These are phyloP conservation scores for Drechslerella dactyloides DNA, from an alignment of 2,329 filamentous ascomycete genomes.

Conservation along the genomic window DNA sequence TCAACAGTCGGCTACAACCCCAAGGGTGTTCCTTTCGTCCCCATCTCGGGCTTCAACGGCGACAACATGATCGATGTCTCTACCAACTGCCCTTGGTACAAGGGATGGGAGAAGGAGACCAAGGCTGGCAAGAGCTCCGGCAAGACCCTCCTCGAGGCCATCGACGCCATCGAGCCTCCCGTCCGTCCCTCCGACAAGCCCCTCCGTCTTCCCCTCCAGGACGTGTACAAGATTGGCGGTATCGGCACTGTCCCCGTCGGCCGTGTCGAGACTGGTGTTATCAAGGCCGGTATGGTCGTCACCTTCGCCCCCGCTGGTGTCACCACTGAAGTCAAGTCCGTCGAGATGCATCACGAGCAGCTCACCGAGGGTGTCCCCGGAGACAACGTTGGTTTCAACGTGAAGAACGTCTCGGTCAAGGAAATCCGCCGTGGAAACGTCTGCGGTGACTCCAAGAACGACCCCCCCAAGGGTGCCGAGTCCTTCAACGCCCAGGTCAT, in stretches of 20 bases:
- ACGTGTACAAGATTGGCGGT: slow-evolving; percentile 99
- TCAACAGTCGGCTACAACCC: slow-evolving; percentile 91
- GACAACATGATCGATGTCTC: slow-evolving; percentile 98
- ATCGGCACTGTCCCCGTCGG: slow-evolving; percentile 99
- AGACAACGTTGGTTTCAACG: slow-evolving; percentile 99
- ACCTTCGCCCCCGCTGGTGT: slow-evolving; percentile 98
- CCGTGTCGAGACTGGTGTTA: slow-evolving; percentile 99
- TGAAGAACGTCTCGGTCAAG: slow-evolving; percentile 99
- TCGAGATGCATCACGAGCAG: slow-evolving; percentile 92
- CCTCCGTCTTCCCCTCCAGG: slow-evolving; percentile 99
- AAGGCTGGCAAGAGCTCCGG: slow-evolving; percentile 83
- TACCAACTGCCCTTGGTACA: slow-evolving; percentile 99
- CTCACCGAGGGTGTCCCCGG: slow-evolving; percentile 91
- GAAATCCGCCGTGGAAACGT: slow-evolving; percentile 99
- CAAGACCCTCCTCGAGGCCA: slow-evolving; percentile 99
- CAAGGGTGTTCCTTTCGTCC: slow-evolving; percentile 97
- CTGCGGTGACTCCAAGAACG: slow-evolving; percentile 99
- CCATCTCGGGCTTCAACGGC: slow-evolving; percentile 99
- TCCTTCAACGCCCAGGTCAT: slow-evolving; percentile 99
- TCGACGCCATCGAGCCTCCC: slow-evolving; percentile 92
- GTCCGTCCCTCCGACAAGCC: slow-evolving; percentile 97
- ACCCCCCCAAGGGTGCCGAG: slow-evolving; percentile 85
- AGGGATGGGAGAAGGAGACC: slow-evolving; percentile 99
- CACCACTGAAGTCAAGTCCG: slow-evolving; percentile 99
- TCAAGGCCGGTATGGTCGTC: slow-evolving; percentile 91